phyloP scores from a whole-genome alignment of 306 rosid species.

The Rosa persica region DNA sequence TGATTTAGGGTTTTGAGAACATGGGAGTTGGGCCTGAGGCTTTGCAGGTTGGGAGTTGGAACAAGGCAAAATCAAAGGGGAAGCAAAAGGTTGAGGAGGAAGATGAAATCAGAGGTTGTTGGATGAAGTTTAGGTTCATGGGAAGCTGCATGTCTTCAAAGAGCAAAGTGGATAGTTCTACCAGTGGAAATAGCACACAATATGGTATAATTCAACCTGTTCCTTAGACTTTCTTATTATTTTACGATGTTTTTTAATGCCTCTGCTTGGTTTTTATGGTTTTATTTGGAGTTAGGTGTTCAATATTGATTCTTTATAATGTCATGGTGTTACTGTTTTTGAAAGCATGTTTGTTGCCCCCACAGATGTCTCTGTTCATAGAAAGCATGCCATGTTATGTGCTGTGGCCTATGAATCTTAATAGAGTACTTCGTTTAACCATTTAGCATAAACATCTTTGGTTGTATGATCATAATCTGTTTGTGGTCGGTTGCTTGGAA shows the following conservation, averaged over 20 bases:
- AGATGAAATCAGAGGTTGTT: slow-evolving; percentile 31
- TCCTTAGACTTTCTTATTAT: background rate
- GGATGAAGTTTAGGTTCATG: slow-evolving; percentile 38
- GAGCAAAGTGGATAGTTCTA: slow-evolving; percentile 29
- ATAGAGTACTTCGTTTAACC: background rate
- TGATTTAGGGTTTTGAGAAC: slow-evolving; percentile 21
- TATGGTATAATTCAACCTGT: slow-evolving; percentile 28
- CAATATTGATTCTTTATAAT: slow-evolving; percentile 1
- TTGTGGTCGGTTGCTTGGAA: slow-evolving; percentile 1
- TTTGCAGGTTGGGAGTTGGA: slow-evolving; percentile 19
- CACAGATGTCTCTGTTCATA: background rate
- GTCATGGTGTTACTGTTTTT: background rate
- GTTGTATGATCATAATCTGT: background rate
- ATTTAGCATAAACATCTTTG: background rate
- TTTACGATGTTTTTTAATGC: background rate
- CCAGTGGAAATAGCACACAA: slow-evolving; percentile 15
- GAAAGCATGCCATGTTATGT: background rate
- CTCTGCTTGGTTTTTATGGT: background rate
- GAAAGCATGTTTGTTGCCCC: background rate
- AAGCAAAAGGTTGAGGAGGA: slow-evolving; percentile 30
- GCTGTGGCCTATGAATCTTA: background rate
- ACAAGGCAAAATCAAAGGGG: slow-evolving; percentile 28
- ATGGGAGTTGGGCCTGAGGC: slow-evolving; percentile 39
- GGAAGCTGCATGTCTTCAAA: slow-evolving; percentile 43
- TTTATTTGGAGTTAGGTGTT: background rate